These are phyloP conservation scores for Termitomyces sp. DNA, from an alignment of 768 basidiomycete species.

Conservation along the genomic window DNA sequence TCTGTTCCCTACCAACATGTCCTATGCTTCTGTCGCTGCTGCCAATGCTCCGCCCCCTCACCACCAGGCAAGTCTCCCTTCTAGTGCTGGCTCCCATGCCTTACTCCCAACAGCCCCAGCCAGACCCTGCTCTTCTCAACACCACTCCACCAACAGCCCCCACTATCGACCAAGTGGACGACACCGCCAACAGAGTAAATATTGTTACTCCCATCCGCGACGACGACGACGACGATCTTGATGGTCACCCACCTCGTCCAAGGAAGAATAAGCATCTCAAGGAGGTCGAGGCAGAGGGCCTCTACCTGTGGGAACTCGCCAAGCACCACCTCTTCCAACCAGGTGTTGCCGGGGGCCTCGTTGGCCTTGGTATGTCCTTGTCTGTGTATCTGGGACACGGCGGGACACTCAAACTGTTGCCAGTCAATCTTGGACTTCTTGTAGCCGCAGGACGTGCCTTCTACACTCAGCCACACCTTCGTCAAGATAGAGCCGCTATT, in stretches of 20 bases:
- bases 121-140: conserved; percentile 63
- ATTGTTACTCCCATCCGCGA: conserved; percentile 37
- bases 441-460: conserved; percentile 59
- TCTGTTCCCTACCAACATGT: conserved; percentile 41
- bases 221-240: conserved; percentile 7
- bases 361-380: conserved; percentile 56
- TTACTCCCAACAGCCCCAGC: conserved; percentile 43
- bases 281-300: conserved; percentile 47
- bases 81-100: not conserved
- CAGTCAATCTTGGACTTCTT: conserved; percentile 72
- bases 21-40: conserved; percentile 68
- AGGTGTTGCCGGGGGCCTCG: conserved; percentile 65
- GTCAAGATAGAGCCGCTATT: conserved; percentile 52
- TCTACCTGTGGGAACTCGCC: conserved; percentile 47
- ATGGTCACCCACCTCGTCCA: not conserved
- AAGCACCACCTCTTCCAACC: conserved; percentile 60
- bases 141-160: conserved; percentile 38
- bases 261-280: conserved; percentile 30
- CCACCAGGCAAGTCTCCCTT: conserved; percentile 35
- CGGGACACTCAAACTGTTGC: not conserved
- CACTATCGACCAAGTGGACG: conserved; percentile 32
- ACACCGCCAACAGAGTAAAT: conserved; percentile 48
- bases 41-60: conserved; percentile 49
- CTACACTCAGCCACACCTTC: conserved; percentile 58
- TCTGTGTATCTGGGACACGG: not conserved